Evolutionary conservation across 78 protist genomes (phyloP), one percentile per base, ranked within the genome.

Genomic region (Dictyostelium intermedium): DNA sequence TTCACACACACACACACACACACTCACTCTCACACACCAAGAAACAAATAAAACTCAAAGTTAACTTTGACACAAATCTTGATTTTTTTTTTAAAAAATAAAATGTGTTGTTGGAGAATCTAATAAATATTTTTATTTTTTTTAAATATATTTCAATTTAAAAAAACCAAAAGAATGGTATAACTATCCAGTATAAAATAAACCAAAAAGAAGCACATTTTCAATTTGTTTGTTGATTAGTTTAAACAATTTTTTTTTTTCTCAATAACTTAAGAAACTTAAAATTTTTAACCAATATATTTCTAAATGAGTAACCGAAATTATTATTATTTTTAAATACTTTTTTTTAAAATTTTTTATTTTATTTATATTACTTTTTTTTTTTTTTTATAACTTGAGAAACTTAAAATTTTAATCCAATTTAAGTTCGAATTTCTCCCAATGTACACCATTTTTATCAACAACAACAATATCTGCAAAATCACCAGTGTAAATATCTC

Each of bases 401-500:
- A 32, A 66, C 14, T 32, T 69, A 69, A 60, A 16, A 77, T 39
- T 18, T 93, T 85, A 93, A 82, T 93, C 96, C 3, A 85, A 50
- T 50, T 93, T 93, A 25, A 93, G 92, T 18, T 85, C 82, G 74
- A 93, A 83, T 84, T 85, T 83, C 30, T 93, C 92, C 72, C 72
- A 82, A 50, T 34, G 84, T 14, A 93, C 96, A 50, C 96, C 96
- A 14, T n/a, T 47, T 14, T 35, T 35, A 43, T 83, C 56, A 80
- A 99, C 96, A 27, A 96, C 81, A 74, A 76, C 76, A 14, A 99
- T 96, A 77, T 98, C 98, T 27, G 96, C 97, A 39, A 32, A 83
- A 84, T 99, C 99, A 77, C 99, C 99, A 7, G 99, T 99, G 96
- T 97, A 95, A 60, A 99, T 98, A 95, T 99, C 99, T 20, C 99